Evolutionary conservation across 176 grass and related monocot genomes (phyloP), one percentile per base, ranked within the genome.

Genomic region (Phoenix roebelenii): DNA sequence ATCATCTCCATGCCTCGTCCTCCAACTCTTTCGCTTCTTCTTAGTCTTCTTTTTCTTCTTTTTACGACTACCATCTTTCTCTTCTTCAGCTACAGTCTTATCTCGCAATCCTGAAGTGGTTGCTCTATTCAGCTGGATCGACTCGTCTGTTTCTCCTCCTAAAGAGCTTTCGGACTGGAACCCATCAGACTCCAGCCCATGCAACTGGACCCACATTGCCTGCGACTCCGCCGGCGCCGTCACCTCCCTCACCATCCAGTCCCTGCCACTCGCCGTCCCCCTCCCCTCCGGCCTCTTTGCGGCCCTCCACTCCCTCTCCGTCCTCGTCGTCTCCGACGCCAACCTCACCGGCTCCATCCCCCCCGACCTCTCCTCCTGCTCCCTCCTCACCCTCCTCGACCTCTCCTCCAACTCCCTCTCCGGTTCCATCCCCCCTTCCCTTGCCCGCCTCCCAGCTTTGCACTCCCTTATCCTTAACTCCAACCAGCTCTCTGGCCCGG

Each of bases 121-220:
- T 15, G 83, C 83, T 72, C 63, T 97, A 15, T 80, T 66, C 55
- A 15, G 76, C 70, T 97, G 93, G 93, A 78, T 97, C 3, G 82
- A 77, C 72, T 57, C 81, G 51, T 57, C 65, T 22, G 16, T 28
- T 25, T 15, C 51, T 28, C 67, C 80, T 53, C 20, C 61, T 18
- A 23, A n/a, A 51, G 54, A 44, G 26, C 54, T 82, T 15, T 69
- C 83, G 51, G 87, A 97, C 58, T 97, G 93, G 93, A 74, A 77
- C 5, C 78, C 84, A 4, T 15, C 78, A 9, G 24, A 79, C 0
- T 1, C 68, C 3, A 85, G 84, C 2, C 87, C 93, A 5, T 97
- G 93, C 84, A 85, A 74, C 24, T 97, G 93, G 93, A 91, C 69
- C 9, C 87, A 92, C 72, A 23, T 97, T 29, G 29, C 57, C 15